Evolutionary conservation across 106 monocot species (phyloP).

Genomic region (Acanthochlamys bracteata): DNA sequence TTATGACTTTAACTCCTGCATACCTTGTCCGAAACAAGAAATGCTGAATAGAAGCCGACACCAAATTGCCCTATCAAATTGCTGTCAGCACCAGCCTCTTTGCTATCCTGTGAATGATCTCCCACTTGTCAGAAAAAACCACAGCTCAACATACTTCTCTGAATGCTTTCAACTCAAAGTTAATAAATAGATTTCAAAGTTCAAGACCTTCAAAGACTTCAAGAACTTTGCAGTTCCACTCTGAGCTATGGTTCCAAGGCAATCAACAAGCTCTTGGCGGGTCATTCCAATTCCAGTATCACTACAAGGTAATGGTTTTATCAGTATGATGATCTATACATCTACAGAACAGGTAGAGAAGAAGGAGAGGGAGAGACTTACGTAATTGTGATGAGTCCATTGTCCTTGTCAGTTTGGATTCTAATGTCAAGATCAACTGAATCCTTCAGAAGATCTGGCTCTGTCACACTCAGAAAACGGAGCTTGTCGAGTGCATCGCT

Average conservation of each 20-base stretch:
- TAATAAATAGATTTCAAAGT: not conserved
- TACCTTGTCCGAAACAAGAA: conserved; percentile 92
- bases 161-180: not conserved
- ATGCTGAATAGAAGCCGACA: conserved; percentile 96
- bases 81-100: conserved; percentile 78
- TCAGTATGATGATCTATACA: not conserved
- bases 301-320: conserved; percentile 22
- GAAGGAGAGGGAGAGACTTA: conserved; percentile 14
- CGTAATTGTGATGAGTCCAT: conserved; percentile 91
- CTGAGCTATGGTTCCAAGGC: conserved; percentile 93
- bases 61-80: conserved; percentile 99
- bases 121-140: not conserved
- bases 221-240: conserved; percentile 99
- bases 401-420: conserved; percentile 82
- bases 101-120: conserved; percentile 52
- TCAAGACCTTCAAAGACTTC: conserved; percentile 74
- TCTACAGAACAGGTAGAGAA: not conserved
- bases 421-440: conserved; percentile 81
- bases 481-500: conserved; percentile 97
- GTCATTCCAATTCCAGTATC: conserved; percentile 98
- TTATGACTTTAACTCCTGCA: not conserved
- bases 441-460: conserved; percentile 73
- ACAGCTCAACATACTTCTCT: not conserved
- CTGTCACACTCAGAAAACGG: conserved; percentile 82
- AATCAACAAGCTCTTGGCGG: conserved; percentile 82